These are phyloP conservation scores for Fusarium scirpi DNA, from an alignment of 2,329 filamentous ascomycete species.

Conservation along the genomic window DNA sequence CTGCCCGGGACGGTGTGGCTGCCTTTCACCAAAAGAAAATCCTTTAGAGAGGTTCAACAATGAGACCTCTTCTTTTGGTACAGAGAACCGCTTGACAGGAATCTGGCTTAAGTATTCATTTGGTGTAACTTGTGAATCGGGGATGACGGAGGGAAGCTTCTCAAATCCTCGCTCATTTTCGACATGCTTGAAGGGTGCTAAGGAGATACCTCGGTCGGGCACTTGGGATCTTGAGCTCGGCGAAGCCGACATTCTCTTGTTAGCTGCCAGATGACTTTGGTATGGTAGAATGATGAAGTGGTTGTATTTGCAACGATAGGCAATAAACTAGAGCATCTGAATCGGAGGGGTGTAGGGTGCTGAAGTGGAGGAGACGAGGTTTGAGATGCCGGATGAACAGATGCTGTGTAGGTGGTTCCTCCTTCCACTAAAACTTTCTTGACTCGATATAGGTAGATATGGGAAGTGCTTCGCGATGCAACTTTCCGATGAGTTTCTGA, in stretches of 20 bases:
- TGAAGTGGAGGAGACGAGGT: background rate
- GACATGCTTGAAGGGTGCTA: constrained; percentile 14
- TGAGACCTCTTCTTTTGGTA: constrained; percentile 37
- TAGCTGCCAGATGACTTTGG: background rate
- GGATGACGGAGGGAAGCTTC: constrained; percentile 14
- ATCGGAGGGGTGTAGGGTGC: background rate
- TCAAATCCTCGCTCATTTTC: constrained; percentile 25
- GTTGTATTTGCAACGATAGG: background rate
- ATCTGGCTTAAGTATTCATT: background rate
- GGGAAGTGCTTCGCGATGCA: background rate
- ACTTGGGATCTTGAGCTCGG: background rate
- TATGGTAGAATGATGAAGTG: background rate
- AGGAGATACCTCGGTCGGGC: constrained; percentile 2
- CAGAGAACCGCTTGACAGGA: constrained; percentile 26
- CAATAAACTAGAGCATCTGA: too few species aligned
- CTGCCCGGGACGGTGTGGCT: constrained; percentile 40
- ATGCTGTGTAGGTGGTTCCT: background rate
- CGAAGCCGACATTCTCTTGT: background rate
- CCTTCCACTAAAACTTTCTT: background rate
- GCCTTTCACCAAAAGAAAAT: constrained; percentile 39
- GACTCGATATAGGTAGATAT: background rate
- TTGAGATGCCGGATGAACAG: background rate
- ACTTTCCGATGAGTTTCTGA: background rate
- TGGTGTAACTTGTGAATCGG: constrained; percentile 23
- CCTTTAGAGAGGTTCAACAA: constrained; percentile 39